Evolutionary conservation across 1,284 basidiomycete genomes (phyloP), one percentile per base, ranked within the genome.

Genomic region (Pseudomicrostroma phylloplanum): DNA sequence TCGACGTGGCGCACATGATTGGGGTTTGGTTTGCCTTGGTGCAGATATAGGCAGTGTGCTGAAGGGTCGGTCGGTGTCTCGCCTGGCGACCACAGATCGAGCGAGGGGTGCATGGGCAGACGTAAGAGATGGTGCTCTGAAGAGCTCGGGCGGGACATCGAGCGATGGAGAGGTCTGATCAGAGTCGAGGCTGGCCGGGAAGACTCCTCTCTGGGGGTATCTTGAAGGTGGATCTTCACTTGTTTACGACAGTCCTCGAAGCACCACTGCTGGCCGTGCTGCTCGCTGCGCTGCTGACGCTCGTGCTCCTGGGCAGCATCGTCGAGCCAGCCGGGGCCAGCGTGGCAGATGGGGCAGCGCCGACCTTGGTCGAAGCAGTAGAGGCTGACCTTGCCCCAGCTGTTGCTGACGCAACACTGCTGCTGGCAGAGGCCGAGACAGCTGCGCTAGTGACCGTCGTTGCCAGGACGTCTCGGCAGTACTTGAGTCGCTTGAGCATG

Each of bases 341-440:
- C 12, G 15, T 48, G 43, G 43, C 21, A 48, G 11, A 11, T 9
- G 9, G 19, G 12, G 43, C 15, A 21, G 56, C 23, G 15, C 12
- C 39, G 6, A 39, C 39, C 39, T 58, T 59, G 48, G 48, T 23
- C 12, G 57, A 25, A 21, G 57, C 43, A n/a, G 25, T 48, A 42
- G 57, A 30, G 21, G 48, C 19, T 23, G 51, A 19, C 21, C 21
- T 19, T 26, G 51, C 21, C 21, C 13, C 25, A 15, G 51, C 15
- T 15, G 48, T 9, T 23, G 51, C 51, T 6, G 51, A 23, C 8
- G 64, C 60, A 66, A 43, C 36, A 36, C 12, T 40, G 21, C 17
- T 58, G 61, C 56, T 63, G 59, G n/a, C 30, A 58, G 11, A 26
- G 40, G 21, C 23, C 23, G 7, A 55, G n/a, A 11, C 19, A n/a